These are phyloP conservation scores for Heliocybe sulcata DNA, from an alignment of 1,284 basidiomycete species.

Conservation along the genomic window DNA sequence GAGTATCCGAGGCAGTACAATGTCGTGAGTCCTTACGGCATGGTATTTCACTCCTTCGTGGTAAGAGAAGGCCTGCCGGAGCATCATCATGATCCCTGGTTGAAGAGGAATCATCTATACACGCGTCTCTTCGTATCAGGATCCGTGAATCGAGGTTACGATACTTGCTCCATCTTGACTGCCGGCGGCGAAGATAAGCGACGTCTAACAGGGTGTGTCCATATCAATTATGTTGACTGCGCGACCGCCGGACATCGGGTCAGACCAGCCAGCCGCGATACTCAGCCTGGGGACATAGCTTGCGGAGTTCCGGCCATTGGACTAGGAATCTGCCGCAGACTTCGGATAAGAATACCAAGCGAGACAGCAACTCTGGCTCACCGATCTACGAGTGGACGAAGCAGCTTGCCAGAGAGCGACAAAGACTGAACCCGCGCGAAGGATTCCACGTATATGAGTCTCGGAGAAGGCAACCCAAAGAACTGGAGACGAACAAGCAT, in stretches of 20 bases:
- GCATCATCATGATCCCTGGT: too few relatives aligned
- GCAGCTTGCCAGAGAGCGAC: conserved; percentile 80
- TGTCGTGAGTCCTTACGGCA: too few relatives aligned
- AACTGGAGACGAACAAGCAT: conserved; percentile 40
- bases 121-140: too few relatives aligned
- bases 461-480: conserved; percentile 66
- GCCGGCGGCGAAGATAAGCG: too few relatives aligned
- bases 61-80: too few relatives aligned
- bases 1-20: too few relatives aligned
- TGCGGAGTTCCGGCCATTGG: conserved; percentile 71
- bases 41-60: too few relatives aligned
- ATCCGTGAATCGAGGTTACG: too few relatives aligned
- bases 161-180: too few relatives aligned
- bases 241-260: neutral
- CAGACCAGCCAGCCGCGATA: conserved; percentile 64
- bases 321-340: conserved; percentile 60
- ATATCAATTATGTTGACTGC: neutral
- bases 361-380: conserved; percentile 24
- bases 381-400: conserved; percentile 80
- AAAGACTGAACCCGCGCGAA: conserved; percentile 85
- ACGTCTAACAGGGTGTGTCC: too few relatives aligned
- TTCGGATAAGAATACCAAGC: conserved; percentile 7
- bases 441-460: conserved; percentile 88
- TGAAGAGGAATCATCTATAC: too few relatives aligned
- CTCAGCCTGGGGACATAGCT: conserved; percentile 34